Conservation (phyloP, 768 basidiomycete species). For the Termitomyces sp. region DNA sequence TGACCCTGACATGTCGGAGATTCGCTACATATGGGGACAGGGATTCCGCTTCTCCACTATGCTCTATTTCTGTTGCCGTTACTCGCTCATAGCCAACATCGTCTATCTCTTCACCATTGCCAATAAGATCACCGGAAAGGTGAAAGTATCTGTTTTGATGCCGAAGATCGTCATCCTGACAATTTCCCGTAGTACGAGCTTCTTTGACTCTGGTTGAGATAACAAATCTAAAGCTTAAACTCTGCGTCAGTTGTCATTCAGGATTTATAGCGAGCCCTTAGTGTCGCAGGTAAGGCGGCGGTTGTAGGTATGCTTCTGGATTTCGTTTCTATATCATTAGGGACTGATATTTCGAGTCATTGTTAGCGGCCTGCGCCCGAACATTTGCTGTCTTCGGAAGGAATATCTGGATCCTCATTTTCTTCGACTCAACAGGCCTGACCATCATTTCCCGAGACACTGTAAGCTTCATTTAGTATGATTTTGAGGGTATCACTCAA, state of each 20-base stretch:
- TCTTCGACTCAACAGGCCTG: not conserved
- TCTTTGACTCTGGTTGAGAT: not conserved
- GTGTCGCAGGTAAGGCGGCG: not conserved
- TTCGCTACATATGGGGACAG: slow-evolving; percentile 23
- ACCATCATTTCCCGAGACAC: not conserved
- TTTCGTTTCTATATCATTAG: not conserved
- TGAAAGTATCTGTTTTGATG: not conserved
- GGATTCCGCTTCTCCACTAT: slow-evolving; percentile 22
- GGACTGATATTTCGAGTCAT: not conserved
- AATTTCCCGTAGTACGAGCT: not conserved
- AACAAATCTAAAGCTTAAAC: not conserved
- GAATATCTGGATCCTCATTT: not conserved
- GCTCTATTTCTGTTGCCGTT: slow-evolving; percentile 25
- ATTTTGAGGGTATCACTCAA: not conserved
- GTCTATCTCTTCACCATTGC: slow-evolving; percentile 22
- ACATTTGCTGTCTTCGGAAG: not conserved
- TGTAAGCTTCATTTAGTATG: not conserved
- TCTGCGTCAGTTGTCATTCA: not conserved
- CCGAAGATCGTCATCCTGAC: not conserved
- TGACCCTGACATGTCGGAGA: slow-evolving; percentile 24
- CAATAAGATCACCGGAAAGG: slow-evolving; percentile 14
- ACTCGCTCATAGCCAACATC: slow-evolving; percentile 22
- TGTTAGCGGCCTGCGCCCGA: not conserved
- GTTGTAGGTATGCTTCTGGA: not conserved
- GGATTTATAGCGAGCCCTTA: not conserved